phyloP scores from a whole-genome alignment of 164 flowering plant genomes.

The Sextonia rubra region DNA sequence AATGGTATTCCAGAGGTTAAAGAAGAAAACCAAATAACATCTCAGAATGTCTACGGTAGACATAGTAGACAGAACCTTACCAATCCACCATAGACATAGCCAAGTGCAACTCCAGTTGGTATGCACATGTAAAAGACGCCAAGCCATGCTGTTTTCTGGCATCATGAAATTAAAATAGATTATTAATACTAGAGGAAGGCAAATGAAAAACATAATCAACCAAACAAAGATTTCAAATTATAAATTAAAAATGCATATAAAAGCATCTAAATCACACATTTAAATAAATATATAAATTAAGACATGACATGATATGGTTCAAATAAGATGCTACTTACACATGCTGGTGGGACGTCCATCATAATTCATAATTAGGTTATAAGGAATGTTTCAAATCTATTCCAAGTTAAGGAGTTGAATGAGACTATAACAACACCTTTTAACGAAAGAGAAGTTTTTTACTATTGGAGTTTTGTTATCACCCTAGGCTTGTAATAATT shows the following conservation, averaged over 20 bases:
- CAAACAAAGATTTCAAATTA: background rate
- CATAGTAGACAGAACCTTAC: conserved; percentile 27
- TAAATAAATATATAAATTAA: background rate
- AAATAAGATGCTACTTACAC: background rate
- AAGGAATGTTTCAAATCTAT: background rate
- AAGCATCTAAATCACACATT: background rate
- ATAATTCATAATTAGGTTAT: background rate
- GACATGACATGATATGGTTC: background rate
- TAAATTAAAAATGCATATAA: background rate
- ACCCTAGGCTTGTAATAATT: no score
- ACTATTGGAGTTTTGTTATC: no score
- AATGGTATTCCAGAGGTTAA: background rate
- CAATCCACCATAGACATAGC: conserved; percentile 73
- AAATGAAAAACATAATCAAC: background rate
- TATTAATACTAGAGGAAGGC: background rate
- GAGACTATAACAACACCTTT: no score
- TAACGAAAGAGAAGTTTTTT: no score
- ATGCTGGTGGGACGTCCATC: no score
- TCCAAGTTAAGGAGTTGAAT: background rate
- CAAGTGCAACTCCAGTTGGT: conserved; percentile 68
- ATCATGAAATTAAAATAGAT: conserved; percentile 2
- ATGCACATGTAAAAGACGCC: conserved; percentile 70
- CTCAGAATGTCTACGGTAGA: background rate
- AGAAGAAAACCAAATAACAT: background rate
- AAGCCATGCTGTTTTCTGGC: conserved; percentile 71